Percentiles rank a stretch among this genome's conserved stretches.
Conservation (phyloP, 2,329 filamentous ascomycete species). For the Knoxdaviesia proteae region DNA sequence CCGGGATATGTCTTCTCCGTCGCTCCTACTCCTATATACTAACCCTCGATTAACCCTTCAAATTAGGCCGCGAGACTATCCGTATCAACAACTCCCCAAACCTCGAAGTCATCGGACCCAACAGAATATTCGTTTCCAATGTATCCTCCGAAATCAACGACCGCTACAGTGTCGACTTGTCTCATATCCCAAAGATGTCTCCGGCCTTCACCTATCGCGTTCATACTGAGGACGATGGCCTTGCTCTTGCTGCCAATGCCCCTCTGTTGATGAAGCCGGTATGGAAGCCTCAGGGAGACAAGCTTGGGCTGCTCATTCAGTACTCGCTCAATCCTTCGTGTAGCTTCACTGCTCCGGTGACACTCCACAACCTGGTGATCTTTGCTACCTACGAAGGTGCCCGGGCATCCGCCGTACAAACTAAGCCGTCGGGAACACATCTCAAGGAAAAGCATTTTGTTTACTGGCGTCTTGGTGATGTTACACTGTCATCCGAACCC, state of each 20-base stretch:
- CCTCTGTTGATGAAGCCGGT: conserved; percentile 53
- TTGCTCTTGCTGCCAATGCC: conserved; percentile 31
- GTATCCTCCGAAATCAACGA: conserved; percentile 43
- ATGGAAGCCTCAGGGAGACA: conserved; percentile 70
- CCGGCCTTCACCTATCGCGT: conserved; percentile 88
- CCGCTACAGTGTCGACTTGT: conserved; percentile 58
- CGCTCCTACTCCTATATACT: conserved; percentile 1
- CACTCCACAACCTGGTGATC: conserved; percentile 51
- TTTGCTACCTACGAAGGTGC: conserved; percentile 50
- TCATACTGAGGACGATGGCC: conserved; percentile 41
- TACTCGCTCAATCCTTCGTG: conserved; percentile 65
- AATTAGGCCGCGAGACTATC: conserved; percentile 39
- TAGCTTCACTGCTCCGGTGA: conserved; percentile 19
- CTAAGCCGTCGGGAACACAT: conserved; percentile 63
- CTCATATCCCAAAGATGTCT: conserved; percentile 50
- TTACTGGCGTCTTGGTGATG: conserved; percentile 62
- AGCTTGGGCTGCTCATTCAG: conserved; percentile 67
- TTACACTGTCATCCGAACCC: conserved; percentile 43
- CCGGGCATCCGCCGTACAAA: conserved; percentile 46
- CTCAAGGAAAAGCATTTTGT: conserved; percentile 56
- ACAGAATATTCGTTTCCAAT: conserved; percentile 73
- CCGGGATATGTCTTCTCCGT: too few relatives aligned
- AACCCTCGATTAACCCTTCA: conserved; percentile 4
- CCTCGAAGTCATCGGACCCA: conserved; percentile 86
- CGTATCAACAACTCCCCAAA: conserved; percentile 70